Percentiles rank a stretch among this genome's conserved stretches.
Evolutionary conservation across 768 basidiomycete genomes (phyloP).

Genomic region (Cantharellus cinnabarinus): DNA sequence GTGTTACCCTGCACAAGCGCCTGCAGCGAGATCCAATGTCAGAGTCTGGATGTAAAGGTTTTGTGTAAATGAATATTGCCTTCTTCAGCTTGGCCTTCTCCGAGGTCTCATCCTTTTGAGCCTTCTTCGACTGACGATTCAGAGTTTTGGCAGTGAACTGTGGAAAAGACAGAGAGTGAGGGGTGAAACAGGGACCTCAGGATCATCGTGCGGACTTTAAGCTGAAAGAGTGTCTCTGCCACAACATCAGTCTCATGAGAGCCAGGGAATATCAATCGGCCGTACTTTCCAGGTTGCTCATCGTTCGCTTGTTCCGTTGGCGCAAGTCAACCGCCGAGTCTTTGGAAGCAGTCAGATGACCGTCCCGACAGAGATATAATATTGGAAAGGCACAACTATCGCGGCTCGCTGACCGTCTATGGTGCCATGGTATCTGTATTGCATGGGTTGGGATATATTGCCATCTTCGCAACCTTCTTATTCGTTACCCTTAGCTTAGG

Average conservation of each 20-base stretch:
- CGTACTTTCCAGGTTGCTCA: not conserved
- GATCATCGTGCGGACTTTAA: slow-evolving; percentile 44
- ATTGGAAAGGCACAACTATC: not conserved
- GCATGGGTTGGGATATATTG: slow-evolving; percentile 32
- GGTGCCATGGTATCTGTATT: slow-evolving; percentile 14
- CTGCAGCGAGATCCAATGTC: slow-evolving; percentile 24
- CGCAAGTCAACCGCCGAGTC: not conserved
- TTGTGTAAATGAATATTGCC: slow-evolving; percentile 22
- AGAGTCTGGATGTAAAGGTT: not conserved
- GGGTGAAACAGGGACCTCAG: not conserved
- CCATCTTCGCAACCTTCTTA: slow-evolving; percentile 54
- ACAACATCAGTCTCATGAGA: too few species aligned
- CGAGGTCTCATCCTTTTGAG: slow-evolving; percentile 77
- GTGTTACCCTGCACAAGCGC: slow-evolving; percentile 91
- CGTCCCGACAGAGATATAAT: too few species aligned
- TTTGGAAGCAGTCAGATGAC: too few species aligned
- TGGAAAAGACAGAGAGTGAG: not conserved
- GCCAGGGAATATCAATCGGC: too few species aligned
- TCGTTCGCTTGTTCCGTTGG: not conserved
- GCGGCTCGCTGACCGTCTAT: not conserved
- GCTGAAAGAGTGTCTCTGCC: slow-evolving; percentile 91
- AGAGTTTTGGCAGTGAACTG: slow-evolving; percentile 98
- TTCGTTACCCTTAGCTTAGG: slow-evolving; percentile 88
- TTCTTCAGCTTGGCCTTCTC: slow-evolving; percentile 90
- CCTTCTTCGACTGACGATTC: slow-evolving; percentile 88